A percentile compares a stretch with the other conserved stretches of the same genome.
Conservation (phyloP, 2,329 filamentous ascomycete species). For the Colletotrichum eleusines region DNA sequence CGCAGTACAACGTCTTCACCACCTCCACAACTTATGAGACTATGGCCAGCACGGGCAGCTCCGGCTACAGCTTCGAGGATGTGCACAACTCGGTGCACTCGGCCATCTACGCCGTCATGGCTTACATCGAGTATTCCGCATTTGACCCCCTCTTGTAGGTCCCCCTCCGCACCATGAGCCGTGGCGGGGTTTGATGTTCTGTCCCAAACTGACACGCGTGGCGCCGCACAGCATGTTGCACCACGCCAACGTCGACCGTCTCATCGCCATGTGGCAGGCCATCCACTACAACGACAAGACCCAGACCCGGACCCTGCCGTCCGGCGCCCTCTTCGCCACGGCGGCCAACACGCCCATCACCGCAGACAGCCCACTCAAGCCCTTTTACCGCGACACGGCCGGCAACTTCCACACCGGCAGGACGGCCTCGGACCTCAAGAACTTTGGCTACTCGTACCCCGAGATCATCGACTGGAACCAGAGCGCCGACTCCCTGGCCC, state of each 20-base stretch:
- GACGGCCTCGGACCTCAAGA: constrained; percentile 46
- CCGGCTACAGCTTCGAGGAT: constrained; percentile 57
- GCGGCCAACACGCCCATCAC: constrained; percentile 55
- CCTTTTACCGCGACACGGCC: constrained; percentile 58
- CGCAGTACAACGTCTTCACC: constrained; percentile 57
- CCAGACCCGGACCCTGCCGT: constrained; percentile 50
- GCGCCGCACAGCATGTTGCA: constrained; percentile 23
- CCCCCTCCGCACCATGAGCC: too few species aligned
- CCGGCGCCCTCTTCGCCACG: constrained; percentile 54
- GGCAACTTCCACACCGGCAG: constrained; percentile 58
- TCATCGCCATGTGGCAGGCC: constrained; percentile 68
- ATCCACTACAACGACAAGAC: constrained; percentile 53
- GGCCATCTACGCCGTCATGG: constrained; percentile 52
- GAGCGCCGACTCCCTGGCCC: constrained; percentile 10
- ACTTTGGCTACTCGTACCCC: constrained; percentile 55
- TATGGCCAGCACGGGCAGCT: constrained; percentile 43
- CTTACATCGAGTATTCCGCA: constrained; percentile 54
- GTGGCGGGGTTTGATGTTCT: background rate
- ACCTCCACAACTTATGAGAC: constrained; percentile 51
- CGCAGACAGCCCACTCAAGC: constrained; percentile 59
- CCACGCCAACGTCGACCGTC: constrained; percentile 71
- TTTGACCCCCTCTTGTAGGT: constrained; percentile 61
- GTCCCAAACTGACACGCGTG: constrained; percentile 1
- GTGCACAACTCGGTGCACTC: constrained; percentile 59
- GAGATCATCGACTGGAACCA: constrained; percentile 41